Percentiles rank a stretch among this genome's conserved stretches.
These are phyloP conservation scores for Tephrocybe rancida DNA, from an alignment of 768 basidiomycete genomes.

Conservation along the genomic window DNA sequence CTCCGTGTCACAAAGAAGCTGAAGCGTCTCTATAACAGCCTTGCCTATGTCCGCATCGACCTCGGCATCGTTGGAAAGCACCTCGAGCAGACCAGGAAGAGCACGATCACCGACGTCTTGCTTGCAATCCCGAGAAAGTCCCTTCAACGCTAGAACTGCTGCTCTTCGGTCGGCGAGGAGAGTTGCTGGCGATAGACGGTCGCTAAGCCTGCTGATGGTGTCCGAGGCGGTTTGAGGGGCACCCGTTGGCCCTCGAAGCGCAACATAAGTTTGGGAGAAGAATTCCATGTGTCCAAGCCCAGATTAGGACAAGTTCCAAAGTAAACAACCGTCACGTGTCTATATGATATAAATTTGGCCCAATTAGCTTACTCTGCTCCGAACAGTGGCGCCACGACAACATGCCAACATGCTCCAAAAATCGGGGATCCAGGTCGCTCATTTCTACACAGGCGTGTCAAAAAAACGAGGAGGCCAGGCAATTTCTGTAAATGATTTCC, in stretches of 20 bases:
- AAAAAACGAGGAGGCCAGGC: too few relatives aligned
- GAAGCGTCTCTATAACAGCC: constrained; percentile 89
- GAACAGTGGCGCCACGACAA: not conserved
- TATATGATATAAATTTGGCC: not conserved
- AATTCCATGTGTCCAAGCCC: constrained; percentile 70
- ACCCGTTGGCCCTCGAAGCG: constrained; percentile 81
- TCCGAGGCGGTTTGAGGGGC: constrained; percentile 83
- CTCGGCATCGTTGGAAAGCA: constrained; percentile 85
- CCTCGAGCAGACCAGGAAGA: constrained; percentile 75
- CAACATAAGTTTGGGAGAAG: constrained; percentile 82
- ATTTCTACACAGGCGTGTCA: not conserved
- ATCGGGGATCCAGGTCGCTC: not conserved
- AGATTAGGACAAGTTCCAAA: not conserved
- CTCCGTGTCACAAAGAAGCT: constrained; percentile 81
- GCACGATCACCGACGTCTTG: constrained; percentile 83
- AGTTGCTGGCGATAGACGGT: constrained; percentile 87
- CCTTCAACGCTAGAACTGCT: constrained; percentile 92
- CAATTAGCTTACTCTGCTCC: not conserved
- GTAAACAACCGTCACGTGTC: constrained; percentile 15
- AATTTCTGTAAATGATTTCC: not conserved
- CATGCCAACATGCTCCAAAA: not conserved
- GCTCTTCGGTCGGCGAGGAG: constrained; percentile 91
- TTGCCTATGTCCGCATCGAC: constrained; percentile 92
- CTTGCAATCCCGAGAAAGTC: constrained; percentile 89
- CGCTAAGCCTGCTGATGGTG: constrained; percentile 86